Conservation (phyloP, 2,329 filamentous ascomycete genomes). For the Ramularia endophylla region DNA sequence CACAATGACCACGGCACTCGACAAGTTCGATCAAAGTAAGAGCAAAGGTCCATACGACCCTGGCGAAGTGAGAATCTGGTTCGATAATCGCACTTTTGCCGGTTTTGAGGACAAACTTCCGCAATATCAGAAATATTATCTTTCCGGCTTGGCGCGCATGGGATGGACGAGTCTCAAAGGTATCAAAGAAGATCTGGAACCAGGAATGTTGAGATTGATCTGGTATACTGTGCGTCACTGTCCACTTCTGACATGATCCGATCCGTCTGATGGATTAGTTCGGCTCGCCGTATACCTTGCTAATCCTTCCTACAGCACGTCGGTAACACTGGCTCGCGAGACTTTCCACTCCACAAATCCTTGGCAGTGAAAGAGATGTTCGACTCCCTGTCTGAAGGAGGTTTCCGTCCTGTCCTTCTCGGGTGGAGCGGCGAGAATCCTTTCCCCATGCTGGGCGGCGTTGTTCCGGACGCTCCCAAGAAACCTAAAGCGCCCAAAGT, state of each 20-base stretch:
- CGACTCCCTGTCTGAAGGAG: constrained; percentile 25
- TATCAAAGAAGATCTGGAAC: constrained; percentile 23
- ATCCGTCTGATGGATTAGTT: neutral
- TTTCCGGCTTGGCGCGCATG: constrained; percentile 21
- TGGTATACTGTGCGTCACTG: constrained; percentile 24
- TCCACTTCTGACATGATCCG: too few relatives aligned
- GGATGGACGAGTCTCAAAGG: constrained; percentile 20
- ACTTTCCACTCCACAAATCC: constrained; percentile 26
- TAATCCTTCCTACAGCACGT: constrained; percentile 21
- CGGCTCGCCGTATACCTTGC: neutral
- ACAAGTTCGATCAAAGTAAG: constrained; percentile 21
- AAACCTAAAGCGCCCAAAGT: constrained; percentile 21
- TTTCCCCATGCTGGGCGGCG: constrained; percentile 30
- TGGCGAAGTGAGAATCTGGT: constrained; percentile 28
- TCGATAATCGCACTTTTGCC: constrained; percentile 25
- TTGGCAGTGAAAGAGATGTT: constrained; percentile 30
- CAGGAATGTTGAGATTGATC: constrained; percentile 25
- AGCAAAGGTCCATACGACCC: constrained; percentile 24
- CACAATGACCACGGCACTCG: neutral
- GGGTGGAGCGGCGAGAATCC: constrained; percentile 31
- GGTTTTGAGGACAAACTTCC: constrained; percentile 23
- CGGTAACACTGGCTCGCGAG: constrained; percentile 26
- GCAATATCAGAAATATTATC: constrained; percentile 21
- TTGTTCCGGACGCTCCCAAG: constrained; percentile 23
- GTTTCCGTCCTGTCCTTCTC: constrained; percentile 29